These are phyloP conservation scores for Thinopyrum elongatum DNA, from an alignment of 176 grass and related monocot genomes.

Conservation along the genomic window DNA sequence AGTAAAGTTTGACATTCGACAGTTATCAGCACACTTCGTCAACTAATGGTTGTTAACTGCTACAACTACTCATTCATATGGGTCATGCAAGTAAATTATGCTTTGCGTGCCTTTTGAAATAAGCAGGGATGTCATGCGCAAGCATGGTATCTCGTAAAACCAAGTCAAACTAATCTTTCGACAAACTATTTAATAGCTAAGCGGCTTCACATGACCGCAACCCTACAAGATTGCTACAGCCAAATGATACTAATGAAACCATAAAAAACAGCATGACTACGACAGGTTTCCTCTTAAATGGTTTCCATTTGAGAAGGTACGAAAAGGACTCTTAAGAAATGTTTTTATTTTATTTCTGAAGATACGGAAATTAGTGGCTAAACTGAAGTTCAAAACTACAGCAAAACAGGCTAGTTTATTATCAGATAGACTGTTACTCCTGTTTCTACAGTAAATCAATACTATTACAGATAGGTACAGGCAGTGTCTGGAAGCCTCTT, in stretches of 20 bases:
- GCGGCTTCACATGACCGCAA: background rate
- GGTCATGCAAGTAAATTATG: constrained; percentile 14
- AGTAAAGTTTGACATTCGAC: constrained; percentile 14
- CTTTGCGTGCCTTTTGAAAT: background rate
- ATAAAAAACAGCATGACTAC: background rate
- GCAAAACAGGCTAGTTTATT: background rate
- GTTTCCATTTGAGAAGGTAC: background rate
- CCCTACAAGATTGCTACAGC: background rate
- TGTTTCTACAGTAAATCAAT: background rate
- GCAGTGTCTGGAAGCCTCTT: background rate
- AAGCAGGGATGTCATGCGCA: background rate
- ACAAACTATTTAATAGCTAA: background rate
- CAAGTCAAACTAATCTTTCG: background rate
- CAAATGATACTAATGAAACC: constrained; percentile 3
- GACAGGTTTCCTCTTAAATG: background rate
- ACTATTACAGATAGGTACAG: background rate
- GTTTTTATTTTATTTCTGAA: background rate
- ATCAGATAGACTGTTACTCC: background rate
- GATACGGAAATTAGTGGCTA: background rate
- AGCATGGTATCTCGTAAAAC: constrained; percentile 13
- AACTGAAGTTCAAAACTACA: background rate
- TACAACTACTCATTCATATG: constrained; percentile 30
- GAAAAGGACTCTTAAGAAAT: background rate
- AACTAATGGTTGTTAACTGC: constrained; percentile 38
- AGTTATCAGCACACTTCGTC: background rate